These are phyloP conservation scores for Cyberlindnera sargentensis DNA, from an alignment of 805 yeast genomes.

Conservation along the genomic window DNA sequence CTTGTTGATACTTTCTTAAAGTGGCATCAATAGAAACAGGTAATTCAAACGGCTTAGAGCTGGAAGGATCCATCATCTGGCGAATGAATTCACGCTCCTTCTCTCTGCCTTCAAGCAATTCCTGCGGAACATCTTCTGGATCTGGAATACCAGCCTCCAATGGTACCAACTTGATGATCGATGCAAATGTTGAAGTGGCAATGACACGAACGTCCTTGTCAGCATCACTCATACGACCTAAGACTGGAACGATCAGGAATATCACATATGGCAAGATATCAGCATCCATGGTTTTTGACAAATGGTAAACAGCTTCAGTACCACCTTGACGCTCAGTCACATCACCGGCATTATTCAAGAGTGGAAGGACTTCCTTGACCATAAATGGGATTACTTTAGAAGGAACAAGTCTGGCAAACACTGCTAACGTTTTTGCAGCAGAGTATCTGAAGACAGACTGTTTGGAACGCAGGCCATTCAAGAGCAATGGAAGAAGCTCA, in stretches of 20 bases:
- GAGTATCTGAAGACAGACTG: constrained; percentile 83
- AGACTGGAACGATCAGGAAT: constrained; percentile 89
- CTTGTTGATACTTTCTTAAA: constrained; percentile 91
- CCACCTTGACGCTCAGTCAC: constrained; percentile 84
- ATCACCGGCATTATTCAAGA: constrained; percentile 69
- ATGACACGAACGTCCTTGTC: constrained; percentile 80
- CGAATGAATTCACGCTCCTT: constrained; percentile 89
- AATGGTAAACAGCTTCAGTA: constrained; percentile 82
- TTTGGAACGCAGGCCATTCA: constrained; percentile 53
- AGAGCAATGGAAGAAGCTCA: constrained; percentile 44
- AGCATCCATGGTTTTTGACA: constrained; percentile 79
- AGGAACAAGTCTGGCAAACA: constrained; percentile 64
- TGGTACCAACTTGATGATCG: constrained; percentile 91
- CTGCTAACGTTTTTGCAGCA: constrained; percentile 82
- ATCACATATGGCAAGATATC: constrained; percentile 91
- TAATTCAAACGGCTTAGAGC: constrained; percentile 77
- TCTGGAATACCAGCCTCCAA: constrained; percentile 96
- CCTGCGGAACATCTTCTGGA: constrained; percentile 84
- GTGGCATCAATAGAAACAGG: constrained; percentile 93
- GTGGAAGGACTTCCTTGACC: constrained; percentile 72
- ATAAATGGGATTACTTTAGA: constrained; percentile 67
- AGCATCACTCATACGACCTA: constrained; percentile 97
- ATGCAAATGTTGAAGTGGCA: constrained; percentile 95
- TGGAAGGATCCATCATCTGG: constrained; percentile 96
- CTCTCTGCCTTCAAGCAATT: constrained; percentile 81